Conservation (phyloP, 441 rosid species). For the Erysimum cheiri region DNA sequence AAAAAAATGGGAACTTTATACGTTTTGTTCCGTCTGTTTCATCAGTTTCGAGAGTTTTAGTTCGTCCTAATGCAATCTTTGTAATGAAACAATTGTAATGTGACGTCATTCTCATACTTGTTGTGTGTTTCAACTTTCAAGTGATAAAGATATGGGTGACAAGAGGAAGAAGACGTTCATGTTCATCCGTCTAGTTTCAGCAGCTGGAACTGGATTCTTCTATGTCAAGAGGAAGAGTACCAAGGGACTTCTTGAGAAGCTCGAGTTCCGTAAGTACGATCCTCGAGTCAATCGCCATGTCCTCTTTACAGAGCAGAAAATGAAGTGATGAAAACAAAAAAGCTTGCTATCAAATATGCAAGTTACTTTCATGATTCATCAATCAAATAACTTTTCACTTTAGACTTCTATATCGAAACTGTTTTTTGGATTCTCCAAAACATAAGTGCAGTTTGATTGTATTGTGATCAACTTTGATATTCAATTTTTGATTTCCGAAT, state of each 20-base stretch:
- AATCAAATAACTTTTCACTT: neutral
- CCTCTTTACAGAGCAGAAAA: constrained; percentile 85
- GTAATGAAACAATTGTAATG: neutral
- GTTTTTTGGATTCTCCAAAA: constrained; percentile 4
- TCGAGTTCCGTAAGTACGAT: constrained; percentile 90
- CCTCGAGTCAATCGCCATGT: constrained; percentile 93
- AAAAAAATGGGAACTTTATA: neutral
- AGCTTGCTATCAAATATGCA: neutral
- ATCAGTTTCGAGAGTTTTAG: neutral
- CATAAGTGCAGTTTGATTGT: constrained; percentile 4
- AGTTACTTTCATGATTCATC: constrained; percentile 4
- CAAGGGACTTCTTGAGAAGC: constrained; percentile 77
- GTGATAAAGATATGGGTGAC: constrained; percentile 62
- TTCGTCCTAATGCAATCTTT: neutral
- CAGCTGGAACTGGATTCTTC: constrained; percentile 98
- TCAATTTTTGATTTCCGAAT: too few relatives aligned
- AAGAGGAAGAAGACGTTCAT: constrained; percentile 91
- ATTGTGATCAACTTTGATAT: neutral
- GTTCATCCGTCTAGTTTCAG: constrained; percentile 89
- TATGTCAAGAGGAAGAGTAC: constrained; percentile 92
- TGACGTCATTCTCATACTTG: neutral
- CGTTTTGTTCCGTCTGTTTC: constrained; percentile 3
- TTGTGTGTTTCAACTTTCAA: constrained; percentile 20
- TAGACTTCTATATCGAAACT: neutral
- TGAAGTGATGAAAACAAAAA: constrained; percentile 60